Percentiles rank a stretch among this genome's conserved stretches.
Conservation (phyloP, 2,329 filamentous ascomycete genomes). For the Ascochyta viciae-villosae region DNA sequence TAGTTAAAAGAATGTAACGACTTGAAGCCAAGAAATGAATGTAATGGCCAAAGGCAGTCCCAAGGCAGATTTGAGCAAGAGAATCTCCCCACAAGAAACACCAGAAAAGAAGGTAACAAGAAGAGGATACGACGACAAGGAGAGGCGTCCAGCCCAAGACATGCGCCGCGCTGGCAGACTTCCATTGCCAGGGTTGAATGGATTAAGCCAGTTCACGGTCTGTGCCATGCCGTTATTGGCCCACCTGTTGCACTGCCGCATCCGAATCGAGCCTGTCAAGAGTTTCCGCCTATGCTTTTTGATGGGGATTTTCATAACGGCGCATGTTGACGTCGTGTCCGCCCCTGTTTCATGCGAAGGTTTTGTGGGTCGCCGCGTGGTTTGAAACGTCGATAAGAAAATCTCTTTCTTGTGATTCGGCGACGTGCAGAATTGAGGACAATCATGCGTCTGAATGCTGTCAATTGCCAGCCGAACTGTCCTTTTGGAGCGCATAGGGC, state of each 20-base stretch:
- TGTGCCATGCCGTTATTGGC: constrained; percentile 9
- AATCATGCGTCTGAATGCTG: constrained; percentile 4
- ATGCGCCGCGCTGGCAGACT: background rate
- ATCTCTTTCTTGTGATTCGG: constrained; percentile 18
- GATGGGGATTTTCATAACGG: constrained; percentile 6
- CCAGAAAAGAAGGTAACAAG: constrained; percentile 7
- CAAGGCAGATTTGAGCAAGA: background rate
- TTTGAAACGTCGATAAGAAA: constrained; percentile 17
- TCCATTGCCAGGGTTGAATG: constrained; percentile 1
- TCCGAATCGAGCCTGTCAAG: constrained; percentile 1
- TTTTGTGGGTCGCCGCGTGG: constrained; percentile 10
- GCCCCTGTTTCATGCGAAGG: constrained; percentile 19
- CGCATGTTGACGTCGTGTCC: constrained; percentile 1
- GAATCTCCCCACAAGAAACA: background rate
- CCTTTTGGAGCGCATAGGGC: background rate
- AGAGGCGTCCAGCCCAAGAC: background rate
- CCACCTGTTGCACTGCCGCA: constrained; percentile 16
- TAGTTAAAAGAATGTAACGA: constrained; percentile 10
- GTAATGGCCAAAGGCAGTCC: constrained; percentile 8
- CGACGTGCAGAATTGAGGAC: constrained; percentile 9
- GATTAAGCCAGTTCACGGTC: background rate
- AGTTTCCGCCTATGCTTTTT: background rate
- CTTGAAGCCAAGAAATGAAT: constrained; percentile 13
- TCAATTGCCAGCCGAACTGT: background rate
- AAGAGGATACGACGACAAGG: background rate